Evolutionary conservation across 306 rosid species (phyloP), one percentile per base, ranked within the genome.

Genomic region (Dicorynia guianensis): DNA sequence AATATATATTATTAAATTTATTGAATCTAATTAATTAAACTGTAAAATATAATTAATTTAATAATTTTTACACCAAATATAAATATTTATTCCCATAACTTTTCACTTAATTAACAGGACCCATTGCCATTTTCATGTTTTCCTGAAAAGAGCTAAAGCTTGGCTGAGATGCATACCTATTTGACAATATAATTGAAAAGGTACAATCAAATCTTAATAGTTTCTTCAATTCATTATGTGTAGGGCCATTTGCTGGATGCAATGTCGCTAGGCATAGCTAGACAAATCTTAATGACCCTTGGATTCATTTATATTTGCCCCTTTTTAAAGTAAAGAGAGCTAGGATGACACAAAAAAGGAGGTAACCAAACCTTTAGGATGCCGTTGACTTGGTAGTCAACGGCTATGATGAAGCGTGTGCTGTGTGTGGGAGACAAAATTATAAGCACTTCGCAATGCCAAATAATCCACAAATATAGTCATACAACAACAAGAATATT

Each of bases 351-450:
- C 30, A 25, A 25, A 25, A 25, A 25, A 25, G 30, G 30, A 25
- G 2, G 30, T 25, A 25, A 25, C 1, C 30, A 25, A 25, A 25
- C 1, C 30, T 25, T 25, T 25, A 1, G 44, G 66, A 75, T 76
- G 80, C 66, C 72, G 92, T 83, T 85, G 92, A 88, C 92, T 77
- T 88, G 54, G 40, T 25, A 53, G 76, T 74, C 81, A 77, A 86
- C 81, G 85, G 81, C 69, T 71, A 88, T 88, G 83, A 88, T 88
- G 85, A 88, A 82, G 87, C 87, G 79, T 86, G 84, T 81, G 87
- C 38, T 83, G 86, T 76, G 11, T 57, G n/a, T 30, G 78, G 89
- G 87, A 67, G 82, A 85, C 89, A 83, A 63, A 79, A 85, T 88
- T 19, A 88, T 85, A 59, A 69, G 48, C 30, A 1, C 30, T 25